Evolutionary conservation across 2,329 filamentous ascomycete species (phyloP).

Genomic region (Pseudogymnoascus sp.): DNA sequence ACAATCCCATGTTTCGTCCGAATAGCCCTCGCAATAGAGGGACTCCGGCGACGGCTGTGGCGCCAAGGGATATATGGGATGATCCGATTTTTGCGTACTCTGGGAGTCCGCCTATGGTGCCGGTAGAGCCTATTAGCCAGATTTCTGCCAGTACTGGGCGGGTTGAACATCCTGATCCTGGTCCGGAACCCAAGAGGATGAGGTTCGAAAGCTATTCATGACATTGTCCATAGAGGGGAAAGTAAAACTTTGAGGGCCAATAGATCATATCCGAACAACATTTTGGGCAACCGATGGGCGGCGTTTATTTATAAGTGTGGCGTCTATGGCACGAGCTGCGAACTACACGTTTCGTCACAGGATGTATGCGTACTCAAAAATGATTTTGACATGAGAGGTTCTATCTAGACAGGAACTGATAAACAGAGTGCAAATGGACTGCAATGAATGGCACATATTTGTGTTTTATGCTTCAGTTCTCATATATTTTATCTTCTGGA

Average conservation of each 20-base stretch:
- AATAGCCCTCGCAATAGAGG: background rate
- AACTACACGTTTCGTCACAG: background rate
- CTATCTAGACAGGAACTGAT: background rate
- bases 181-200: background rate
- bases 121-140: background rate
- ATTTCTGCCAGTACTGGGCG: background rate
- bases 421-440: background rate
- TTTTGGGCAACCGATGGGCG: background rate
- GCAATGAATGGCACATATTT: background rate
- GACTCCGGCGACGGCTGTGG: background rate
- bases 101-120: background rate
- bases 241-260: background rate
- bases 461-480: background rate
- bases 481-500: background rate
- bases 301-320: background rate
- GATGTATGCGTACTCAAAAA: background rate
- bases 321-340: background rate
- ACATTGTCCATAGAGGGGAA: background rate
- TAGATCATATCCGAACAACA: too few species aligned
- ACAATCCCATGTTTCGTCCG: background rate
- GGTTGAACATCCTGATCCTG: background rate
- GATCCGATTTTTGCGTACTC: slow-evolving; percentile 5
- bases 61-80: slow-evolving; percentile 3
- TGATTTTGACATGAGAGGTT: background rate
- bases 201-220: background rate